Evolutionary conservation across 1,139 yeast species (phyloP).

Genomic region (Scheffersomyces illinoinensis): DNA sequence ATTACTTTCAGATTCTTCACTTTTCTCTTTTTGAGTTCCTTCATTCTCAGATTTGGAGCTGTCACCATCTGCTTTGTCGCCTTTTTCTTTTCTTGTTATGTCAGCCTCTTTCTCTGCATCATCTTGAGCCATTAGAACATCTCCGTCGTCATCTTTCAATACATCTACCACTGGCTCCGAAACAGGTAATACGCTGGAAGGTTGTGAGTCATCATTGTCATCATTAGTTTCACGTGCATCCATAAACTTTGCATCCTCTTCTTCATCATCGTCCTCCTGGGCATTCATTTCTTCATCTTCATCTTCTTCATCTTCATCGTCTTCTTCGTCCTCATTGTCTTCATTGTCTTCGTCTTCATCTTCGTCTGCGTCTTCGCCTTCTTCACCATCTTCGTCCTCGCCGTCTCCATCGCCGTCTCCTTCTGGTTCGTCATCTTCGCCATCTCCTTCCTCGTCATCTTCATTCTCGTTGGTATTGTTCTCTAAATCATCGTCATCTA

Average conservation of each 20-base stretch:
- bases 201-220: constrained; percentile 3
- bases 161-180: constrained; percentile 13
- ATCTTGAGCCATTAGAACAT: constrained; percentile 4
- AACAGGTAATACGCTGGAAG: not conserved
- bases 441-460: constrained; percentile 19
- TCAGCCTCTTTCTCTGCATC: constrained; percentile 8
- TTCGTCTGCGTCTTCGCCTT: constrained; percentile 14
- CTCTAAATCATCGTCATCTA: constrained; percentile 12
- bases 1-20: constrained; percentile 6
- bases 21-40: constrained; percentile 3
- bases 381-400: constrained; percentile 14
- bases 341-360: constrained; percentile 15
- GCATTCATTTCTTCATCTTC: constrained; percentile 11
- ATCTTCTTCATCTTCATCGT: constrained; percentile 12
- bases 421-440: constrained; percentile 14
- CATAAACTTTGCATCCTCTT: constrained; percentile 15
- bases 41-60: not conserved
- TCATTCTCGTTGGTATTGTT: constrained; percentile 16
- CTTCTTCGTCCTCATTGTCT: constrained; percentile 15
- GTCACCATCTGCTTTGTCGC: constrained; percentile 4
- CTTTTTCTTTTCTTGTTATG: constrained; percentile 4
- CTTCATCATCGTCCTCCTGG: constrained; percentile 11
- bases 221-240: constrained; percentile 21
- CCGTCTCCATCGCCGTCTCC: constrained; percentile 18
- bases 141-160: constrained; percentile 9